Base-by-base conservation (phyloP, 2,329 filamentous ascomycete species). In the Thielaviopsis populi region DNA sequence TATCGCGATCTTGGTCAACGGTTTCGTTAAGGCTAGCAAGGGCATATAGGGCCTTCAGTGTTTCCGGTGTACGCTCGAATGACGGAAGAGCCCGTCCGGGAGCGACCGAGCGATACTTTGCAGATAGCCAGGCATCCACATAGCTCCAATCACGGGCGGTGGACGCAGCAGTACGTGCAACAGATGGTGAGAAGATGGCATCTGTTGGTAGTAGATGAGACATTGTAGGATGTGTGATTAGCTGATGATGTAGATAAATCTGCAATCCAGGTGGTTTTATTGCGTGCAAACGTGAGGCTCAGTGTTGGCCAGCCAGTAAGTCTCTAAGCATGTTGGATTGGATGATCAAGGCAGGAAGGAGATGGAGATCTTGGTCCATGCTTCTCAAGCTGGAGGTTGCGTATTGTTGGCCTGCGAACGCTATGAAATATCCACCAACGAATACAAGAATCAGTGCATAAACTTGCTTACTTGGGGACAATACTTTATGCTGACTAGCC, bases 61-160 rank as follows among this genome's bases (percentile, higher is more conserved):
- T 96, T 56, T 92, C 88, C 37, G 86, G 80, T 71, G 94, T 96
- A 69, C 90, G 86, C 75, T 97, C 92, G 73, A 96, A 96, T 0
- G 79, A 72, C 0, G 90, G 91, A 0, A 86, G 76, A 0, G 80
- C 72, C 56, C 81, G 82, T 37, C 82, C 80, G 54, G 80, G 79
- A n/a, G 41, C 24, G 40, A 27, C 17, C 54, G 78, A 78, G 56
- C 78, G 78, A 69, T 88, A 88, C 70, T 88, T 88, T 66, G 82
- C 80, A 56, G 80, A 78, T 11, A 96, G 83, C 91, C 92, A 97
- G 69, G 79, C 78, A 74, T 95, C 90, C 69, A 96, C 82, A 68
- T 88, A 90, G 63, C 85, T 86, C 92, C 92, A 97, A 74, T 96
- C 91, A 71, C 92, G 91, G 58, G 90, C 88, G 67, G 88, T 85